Percentiles rank a stretch among this genome's conserved stretches.
Evolutionary conservation across 2,329 filamentous ascomycete genomes (phyloP).

Genomic region (Xylaria sp.): DNA sequence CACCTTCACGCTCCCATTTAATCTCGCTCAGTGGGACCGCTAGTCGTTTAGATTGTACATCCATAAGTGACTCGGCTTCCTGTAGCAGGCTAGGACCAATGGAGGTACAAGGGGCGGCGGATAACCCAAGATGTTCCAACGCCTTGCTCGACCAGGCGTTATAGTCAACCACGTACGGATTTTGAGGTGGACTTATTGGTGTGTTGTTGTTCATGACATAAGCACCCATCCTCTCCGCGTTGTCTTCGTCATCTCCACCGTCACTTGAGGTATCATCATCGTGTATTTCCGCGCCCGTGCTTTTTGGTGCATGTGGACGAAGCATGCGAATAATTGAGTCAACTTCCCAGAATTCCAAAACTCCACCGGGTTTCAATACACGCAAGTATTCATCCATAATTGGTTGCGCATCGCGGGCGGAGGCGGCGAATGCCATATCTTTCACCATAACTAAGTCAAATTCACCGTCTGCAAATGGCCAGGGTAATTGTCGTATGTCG

Average conservation of each 20-base stretch:
- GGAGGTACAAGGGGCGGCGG: conserved; percentile 77
- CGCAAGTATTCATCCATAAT: conserved; percentile 76
- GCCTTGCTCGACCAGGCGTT: conserved; percentile 82
- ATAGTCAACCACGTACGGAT: conserved; percentile 81
- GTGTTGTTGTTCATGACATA: conserved; percentile 85
- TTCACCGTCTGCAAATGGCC: conserved; percentile 78
- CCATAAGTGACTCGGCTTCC: conserved; percentile 73
- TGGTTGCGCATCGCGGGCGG: conserved; percentile 61
- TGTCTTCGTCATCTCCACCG: conserved; percentile 63
- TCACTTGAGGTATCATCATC: conserved; percentile 39
- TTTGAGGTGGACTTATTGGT: conserved; percentile 79
- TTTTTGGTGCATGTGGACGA: conserved; percentile 70
- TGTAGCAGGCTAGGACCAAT: conserved; percentile 80
- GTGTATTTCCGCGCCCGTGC: conserved; percentile 28
- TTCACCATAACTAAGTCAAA: conserved; percentile 92
- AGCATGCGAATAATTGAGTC: conserved; percentile 85
- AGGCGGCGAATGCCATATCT: conserved; percentile 72
- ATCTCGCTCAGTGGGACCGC: conserved; percentile 87
- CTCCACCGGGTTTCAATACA: conserved; percentile 76
- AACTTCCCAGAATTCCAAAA: conserved; percentile 87
- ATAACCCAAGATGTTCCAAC: conserved; percentile 72
- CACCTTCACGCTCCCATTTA: conserved; percentile 83
- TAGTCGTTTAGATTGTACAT: conserved; percentile 74
- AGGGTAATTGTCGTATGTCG: conserved; percentile 75
- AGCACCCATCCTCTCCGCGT: conserved; percentile 73